Evolutionary conservation across 768 basidiomycete genomes (phyloP), one percentile per base, ranked within the genome.

Genomic region (Agrocybe praecox): DNA sequence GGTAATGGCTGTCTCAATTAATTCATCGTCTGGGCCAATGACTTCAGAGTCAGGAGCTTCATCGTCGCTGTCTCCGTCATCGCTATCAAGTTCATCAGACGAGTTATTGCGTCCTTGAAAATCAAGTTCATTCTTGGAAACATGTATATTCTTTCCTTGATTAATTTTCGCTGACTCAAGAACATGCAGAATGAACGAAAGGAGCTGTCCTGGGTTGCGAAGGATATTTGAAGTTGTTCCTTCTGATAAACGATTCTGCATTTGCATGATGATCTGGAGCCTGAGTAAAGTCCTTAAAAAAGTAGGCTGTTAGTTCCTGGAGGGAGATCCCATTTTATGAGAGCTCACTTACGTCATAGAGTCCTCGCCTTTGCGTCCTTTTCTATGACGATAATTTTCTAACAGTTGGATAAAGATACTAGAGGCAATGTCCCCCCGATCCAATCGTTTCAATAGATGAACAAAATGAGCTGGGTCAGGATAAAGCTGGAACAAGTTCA

Each of bases 121-220:
- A 9, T 33, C 9, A 7, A 19, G 17, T 32, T 19, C 14, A 29
- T 18, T 32, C 44, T 68, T 29, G 26, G 67, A 14, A 77, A 15
- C 9, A 10, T 46, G 23, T 2, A 18, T 19, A 10, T 21, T 23
- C 15, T 52, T 45, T 15, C 18, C 53, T 26, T 54, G 55, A 59
- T 55, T 54, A 61, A 65, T 53, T 19, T 55, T 44, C 34, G 63
- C 55, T 5, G 84, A 72, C 47, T 86, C 83, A 5, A 97, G 73
- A 1, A 90, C 89, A 56, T 92, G 86, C 53, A 88, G 89, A 22
- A 98, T 79, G 66, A 97, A 97, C 2, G 81, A 76, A n/a, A 98
- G 69, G 10, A 96, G 80, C 55, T 95, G 86, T 10, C 80, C 80
- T 0, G 92, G 89, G 56, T 88, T 82, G 40, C 70, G 72, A 17